Base-by-base conservation (phyloP, 129 eudicot genomes). In the Smallanthus sonchifolius region DNA sequence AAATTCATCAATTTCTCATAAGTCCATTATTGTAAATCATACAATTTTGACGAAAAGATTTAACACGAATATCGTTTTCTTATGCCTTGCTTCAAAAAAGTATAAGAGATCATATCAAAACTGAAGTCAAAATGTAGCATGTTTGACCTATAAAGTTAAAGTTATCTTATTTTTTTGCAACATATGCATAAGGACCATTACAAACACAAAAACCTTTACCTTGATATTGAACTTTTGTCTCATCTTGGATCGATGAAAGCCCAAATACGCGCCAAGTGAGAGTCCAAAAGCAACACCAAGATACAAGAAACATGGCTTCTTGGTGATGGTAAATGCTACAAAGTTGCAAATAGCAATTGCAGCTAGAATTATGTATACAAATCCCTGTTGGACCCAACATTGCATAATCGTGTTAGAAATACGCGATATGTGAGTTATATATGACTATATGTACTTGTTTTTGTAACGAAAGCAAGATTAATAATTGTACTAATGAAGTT, bases 151-250 rank as follows among this genome's bases (percentile, higher is more conserved):
- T 19, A 47, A 69, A 59, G 65, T 77, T 65, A 70, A 47, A 57
- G 44, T 55, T 10, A 4, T 37, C 37, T 35, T 4, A 13, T 16
- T 77, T 45, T 67, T 3, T 11, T n/a, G 40, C 16, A 45, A 45
- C 54, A 57, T 7, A 61, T 19, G 24, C 49, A 36, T 19, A 34
- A 43, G 10, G 32, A 44, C 15, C 60, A 60, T 30, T 73, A 32
- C 28, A 60, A 60, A 57, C 67, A 57, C 55, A 7, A 62, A 57
- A 7, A 11, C 32, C 11, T 82, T 81, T 82, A 94, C 98, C 87
- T 81, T 84, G 67, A 94, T 90, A 66, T 90, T 90, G 80, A 94
- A 90, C 82, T 90, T 94, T 37, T 72, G 90, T 74, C 85, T 88
- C 15, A 94, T 88, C 45, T 88, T 86, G 74, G 86, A 81, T n/a